Evolutionary conservation across 1,284 basidiomycete species (phyloP).

Genomic region (Moesziomyces antarcticus): DNA sequence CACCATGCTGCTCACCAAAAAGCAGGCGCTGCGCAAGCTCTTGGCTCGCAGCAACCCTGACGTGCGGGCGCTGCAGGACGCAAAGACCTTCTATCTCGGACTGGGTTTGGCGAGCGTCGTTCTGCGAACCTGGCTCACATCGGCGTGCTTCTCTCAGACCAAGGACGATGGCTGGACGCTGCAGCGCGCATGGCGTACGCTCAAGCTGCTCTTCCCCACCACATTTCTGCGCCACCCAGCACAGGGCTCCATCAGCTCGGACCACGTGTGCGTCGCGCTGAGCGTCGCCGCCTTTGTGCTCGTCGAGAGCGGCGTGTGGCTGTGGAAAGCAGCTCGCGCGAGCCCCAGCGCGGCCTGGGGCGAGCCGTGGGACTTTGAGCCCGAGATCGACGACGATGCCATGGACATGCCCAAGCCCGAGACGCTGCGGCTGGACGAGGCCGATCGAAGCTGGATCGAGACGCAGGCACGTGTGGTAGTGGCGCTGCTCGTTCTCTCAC

Average conservation of each 20-base stretch:
- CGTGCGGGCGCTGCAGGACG: constrained; percentile 12
- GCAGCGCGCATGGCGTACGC: constrained; percentile 11
- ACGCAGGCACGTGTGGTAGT: constrained; percentile 22
- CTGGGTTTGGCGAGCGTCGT: constrained; percentile 22
- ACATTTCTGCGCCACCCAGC: constrained; percentile 47
- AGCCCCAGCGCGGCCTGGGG: constrained; percentile 13
- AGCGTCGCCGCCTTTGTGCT: constrained; percentile 31
- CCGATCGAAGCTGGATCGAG: constrained; percentile 34
- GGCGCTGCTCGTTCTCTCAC: constrained; percentile 23
- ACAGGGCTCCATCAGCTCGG: constrained; percentile 47
- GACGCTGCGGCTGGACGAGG: constrained; percentile 8
- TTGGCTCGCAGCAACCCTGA: constrained; percentile 10
- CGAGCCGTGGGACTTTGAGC: neutral
- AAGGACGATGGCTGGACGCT: neutral
- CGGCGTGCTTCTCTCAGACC: constrained; percentile 12
- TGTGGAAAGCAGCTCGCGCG: constrained; percentile 31
- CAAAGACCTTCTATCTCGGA: constrained; percentile 24
- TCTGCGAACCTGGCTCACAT: constrained; percentile 24
- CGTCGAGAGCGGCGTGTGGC: constrained; percentile 42
- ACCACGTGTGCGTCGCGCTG: constrained; percentile 39
- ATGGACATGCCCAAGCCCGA: neutral
- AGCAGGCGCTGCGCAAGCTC: constrained; percentile 11
- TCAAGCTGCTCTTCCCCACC: constrained; percentile 23
- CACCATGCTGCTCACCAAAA: neutral
- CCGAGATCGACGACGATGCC: neutral